These are phyloP conservation scores for Geotrichum fermentans DNA, from an alignment of 1,139 yeast genomes.

Conservation along the genomic window DNA sequence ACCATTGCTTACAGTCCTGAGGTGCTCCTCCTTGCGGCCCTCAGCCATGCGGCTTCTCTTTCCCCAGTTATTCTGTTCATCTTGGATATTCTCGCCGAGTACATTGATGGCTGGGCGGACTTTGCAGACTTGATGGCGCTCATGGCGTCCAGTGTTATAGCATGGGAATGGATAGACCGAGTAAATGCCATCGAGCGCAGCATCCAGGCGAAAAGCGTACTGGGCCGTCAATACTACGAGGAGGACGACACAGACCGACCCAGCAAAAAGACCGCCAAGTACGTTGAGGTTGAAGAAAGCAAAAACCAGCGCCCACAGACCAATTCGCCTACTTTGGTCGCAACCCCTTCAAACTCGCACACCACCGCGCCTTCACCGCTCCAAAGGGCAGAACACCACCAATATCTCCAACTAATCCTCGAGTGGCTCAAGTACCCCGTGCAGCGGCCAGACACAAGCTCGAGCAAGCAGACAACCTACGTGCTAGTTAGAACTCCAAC, in stretches of 20 bases:
- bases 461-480: slow-evolving; percentile 13
- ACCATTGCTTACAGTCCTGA: slow-evolving; percentile 48
- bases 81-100: slow-evolving; percentile 53
- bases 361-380: not conserved
- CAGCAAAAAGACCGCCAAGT: not conserved
- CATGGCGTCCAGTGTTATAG: slow-evolving; percentile 48
- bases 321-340: not conserved
- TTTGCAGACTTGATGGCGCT: slow-evolving; percentile 59
- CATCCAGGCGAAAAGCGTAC: slow-evolving; percentile 65
- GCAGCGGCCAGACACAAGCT: slow-evolving; percentile 13
- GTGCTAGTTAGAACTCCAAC: not conserved
- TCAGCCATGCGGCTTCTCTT: slow-evolving; percentile 57
- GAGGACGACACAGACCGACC: slow-evolving; percentile 34
- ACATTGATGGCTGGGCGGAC: slow-evolving; percentile 69
- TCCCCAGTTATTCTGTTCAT: slow-evolving; percentile 70
- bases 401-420: not conserved
- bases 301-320: not conserved
- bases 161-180: slow-evolving; percentile 87
- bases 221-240: slow-evolving; percentile 76
- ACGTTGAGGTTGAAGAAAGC: not conserved
- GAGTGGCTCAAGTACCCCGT: slow-evolving; percentile 16
- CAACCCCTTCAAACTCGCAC: not conserved
- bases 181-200: slow-evolving; percentile 54
- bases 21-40: slow-evolving; percentile 50
- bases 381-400: not conserved